Evolutionary conservation across 306 rosid species (phyloP).

Genomic region (Erythrophleum fordii): DNA sequence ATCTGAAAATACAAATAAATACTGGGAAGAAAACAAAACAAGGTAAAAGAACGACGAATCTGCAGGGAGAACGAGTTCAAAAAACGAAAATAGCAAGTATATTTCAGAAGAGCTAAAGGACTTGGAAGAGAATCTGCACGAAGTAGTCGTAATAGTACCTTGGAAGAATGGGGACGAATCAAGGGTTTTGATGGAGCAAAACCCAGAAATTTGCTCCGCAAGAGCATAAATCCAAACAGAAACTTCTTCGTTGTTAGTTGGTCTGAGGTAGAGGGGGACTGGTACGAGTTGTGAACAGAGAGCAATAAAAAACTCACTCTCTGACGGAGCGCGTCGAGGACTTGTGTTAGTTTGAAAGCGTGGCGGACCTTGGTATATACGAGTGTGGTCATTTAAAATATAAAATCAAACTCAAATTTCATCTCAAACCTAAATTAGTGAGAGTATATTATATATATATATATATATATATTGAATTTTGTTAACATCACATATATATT

Average conservation of each 20-base stretch:
- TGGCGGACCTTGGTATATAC: background rate
- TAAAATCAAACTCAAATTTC: background rate
- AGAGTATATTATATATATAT: too few relatives aligned
- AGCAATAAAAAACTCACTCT: conserved; percentile 35
- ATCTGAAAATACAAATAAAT: background rate
- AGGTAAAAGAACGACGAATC: conserved; percentile 60
- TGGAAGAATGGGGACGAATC: conserved; percentile 52
- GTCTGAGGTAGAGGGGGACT: conserved; percentile 46
- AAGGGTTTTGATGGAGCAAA: conserved; percentile 55
- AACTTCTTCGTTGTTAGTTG: conserved; percentile 58
- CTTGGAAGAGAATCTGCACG: conserved; percentile 42
- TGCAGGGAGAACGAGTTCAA: conserved; percentile 37
- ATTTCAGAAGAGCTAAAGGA: conserved; percentile 6
- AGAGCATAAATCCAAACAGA: conserved; percentile 57
- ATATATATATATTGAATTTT: too few relatives aligned
- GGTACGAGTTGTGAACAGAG: conserved; percentile 50
- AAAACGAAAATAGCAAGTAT: background rate
- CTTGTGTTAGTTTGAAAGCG: conserved; percentile 25
- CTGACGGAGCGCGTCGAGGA: conserved; percentile 31
- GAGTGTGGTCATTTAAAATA: background rate
- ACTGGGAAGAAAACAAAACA: conserved; percentile 32
- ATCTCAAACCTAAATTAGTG: too few relatives aligned
- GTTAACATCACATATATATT: too few relatives aligned
- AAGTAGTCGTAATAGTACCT: conserved; percentile 40
- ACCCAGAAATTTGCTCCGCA: conserved; percentile 42